phyloP scores from a whole-genome alignment of 306 rosid species.

The Astragalus membranaceus region DNA sequence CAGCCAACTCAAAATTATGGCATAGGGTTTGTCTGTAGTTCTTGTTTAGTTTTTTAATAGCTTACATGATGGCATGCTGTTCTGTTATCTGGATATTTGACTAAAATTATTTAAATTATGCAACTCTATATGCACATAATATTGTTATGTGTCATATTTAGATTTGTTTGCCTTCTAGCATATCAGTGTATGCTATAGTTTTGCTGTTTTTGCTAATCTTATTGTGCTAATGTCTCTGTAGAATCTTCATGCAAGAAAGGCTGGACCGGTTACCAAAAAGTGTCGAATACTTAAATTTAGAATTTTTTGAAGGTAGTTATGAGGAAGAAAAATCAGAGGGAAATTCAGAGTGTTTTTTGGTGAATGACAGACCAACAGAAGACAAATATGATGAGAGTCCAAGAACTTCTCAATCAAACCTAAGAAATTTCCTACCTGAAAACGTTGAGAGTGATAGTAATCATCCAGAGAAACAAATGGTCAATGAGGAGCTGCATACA shows the following conservation, averaged over 20 bases:
- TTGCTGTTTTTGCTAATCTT: slow-evolving; percentile 11
- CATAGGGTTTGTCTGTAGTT: too few species aligned
- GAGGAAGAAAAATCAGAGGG: too few species aligned
- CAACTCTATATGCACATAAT: neutral
- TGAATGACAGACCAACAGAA: too few species aligned
- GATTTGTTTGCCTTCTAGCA: slow-evolving; percentile 1
- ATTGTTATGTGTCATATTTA: neutral
- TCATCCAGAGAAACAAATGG: slow-evolving; percentile 34
- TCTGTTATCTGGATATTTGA: too few species aligned
- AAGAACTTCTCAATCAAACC: slow-evolving; percentile 34
- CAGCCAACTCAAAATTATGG: too few species aligned
- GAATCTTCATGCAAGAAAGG: slow-evolving; percentile 96
- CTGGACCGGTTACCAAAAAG: slow-evolving; percentile 74
- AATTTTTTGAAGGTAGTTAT: slow-evolving; percentile 34
- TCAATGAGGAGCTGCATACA: slow-evolving; percentile 32
- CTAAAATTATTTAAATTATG: neutral
- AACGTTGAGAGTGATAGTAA: slow-evolving; percentile 24
- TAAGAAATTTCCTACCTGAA: slow-evolving; percentile 28
- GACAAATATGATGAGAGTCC: too few species aligned
- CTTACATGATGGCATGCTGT: too few species aligned
- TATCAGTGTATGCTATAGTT: neutral
- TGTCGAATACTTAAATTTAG: slow-evolving; percentile 54
- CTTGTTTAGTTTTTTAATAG: too few species aligned
- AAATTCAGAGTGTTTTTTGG: too few species aligned
- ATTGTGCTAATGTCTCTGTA: slow-evolving; percentile 41